Base-by-base conservation (phyloP, 139 green algal species). In the Penium margaritaceum region DNA sequence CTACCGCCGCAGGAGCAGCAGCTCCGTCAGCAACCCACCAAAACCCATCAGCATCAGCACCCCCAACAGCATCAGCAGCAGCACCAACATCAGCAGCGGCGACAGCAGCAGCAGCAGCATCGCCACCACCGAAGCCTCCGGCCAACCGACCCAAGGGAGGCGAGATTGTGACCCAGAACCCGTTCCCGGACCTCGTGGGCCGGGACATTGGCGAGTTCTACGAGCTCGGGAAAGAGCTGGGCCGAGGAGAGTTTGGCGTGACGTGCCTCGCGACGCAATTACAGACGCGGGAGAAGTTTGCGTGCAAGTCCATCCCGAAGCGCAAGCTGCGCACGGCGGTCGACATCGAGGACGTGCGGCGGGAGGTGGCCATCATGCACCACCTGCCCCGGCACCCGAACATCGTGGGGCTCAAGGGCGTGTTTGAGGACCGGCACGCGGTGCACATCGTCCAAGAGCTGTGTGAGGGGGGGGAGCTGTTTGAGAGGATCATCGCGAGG, bases 311-410 rank as follows among this genome's bases (percentile, higher is more conserved):
- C 41, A 97, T 98, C 75, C 84, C 83, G 43, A 98, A 98, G 85
- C 84, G 85, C 58, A 96, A 96, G 81, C 83, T 98, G 47, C 80
- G 74, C 15, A 74, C 78, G 33, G 66, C 81, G 6, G 91, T 96
- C 67, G 94, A 98, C 73, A 86, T 97, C 19, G 91, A 96, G 41
- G 94, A 99, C 74, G 89, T 99, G 51, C 74, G 86, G 77, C 84
- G 91, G 0, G 94, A 99, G 80, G 89, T 99, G 54, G 87, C 91
- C 58, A 95, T 96, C 81, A 93, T 96, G 87, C 86, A 96, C 75
- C 91, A 97, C 75, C 80, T 97, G 30, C 46, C 63, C 38, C 84
- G 85, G 36, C 89, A 96, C 71, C 68, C 72, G 7, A 92, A 96
- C 85, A 86, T 97, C 51, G 90, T 92, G 37, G n/a, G 36, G 3